Evolutionary conservation across 2,329 filamentous ascomycete species (phyloP), one percentile per base, ranked within the genome.

Genomic region (Aureobasidium vineae): DNA sequence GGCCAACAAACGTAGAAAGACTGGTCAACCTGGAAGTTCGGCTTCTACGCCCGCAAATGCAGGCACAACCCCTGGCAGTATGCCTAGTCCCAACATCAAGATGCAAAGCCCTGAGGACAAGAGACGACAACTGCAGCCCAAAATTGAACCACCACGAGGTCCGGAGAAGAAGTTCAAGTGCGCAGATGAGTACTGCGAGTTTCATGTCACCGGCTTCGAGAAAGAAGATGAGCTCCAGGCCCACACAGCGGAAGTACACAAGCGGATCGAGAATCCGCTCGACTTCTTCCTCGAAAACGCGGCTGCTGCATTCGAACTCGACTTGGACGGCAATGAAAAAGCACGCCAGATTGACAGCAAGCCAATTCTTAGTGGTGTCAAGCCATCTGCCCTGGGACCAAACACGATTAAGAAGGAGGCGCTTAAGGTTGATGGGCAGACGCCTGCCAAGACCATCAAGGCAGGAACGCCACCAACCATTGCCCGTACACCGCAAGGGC

Each of bases 241-340:
- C 45, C 86, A 88, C 69, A 73, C 81, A 31, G 80, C 80, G 59
- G 81, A 84, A 26, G 77, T 75, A 21, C 86, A 88, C 73, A 80
- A 81, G 69, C 76, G 77, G 59, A 79, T 87, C 43, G 82, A 80
- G 5, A 79, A 88, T 72, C 82, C 84, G 38, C 75, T 87, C 36
- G 78, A 81, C n/a, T 88, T 82, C 72, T 80, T 83, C 31, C 70
- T 87, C 7, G 81, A 84, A 7, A 82, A 80, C 49, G 78, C 85
- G 68, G 80, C 80, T 16, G 79, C 79, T 16, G 80, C 76, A 16
- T 71, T 81, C 15, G 77, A 78, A 45, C 75, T 86, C n/a, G 81
- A 85, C 56, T 74, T 81, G 63, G 79, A 83, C 59, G 77, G 78
- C 45, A 73, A 72, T 69, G 77, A 74, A 40, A 79, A 79, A 66